These are phyloP conservation scores for Micractinium sp. DNA, from an alignment of 139 green algal genomes.

Conservation along the genomic window DNA sequence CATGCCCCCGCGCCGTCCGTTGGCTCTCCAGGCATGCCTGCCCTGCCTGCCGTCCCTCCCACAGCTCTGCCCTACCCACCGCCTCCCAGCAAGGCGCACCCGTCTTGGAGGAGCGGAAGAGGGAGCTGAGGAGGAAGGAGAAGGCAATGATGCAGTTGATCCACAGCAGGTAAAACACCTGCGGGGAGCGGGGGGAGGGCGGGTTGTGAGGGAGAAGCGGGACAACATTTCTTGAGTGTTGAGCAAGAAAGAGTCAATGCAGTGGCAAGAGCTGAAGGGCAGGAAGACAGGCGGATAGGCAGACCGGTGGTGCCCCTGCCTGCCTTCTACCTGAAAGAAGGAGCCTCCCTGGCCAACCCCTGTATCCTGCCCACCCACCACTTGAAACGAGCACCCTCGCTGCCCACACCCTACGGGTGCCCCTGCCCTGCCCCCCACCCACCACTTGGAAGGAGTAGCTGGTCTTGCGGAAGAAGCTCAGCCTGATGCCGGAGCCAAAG, in stretches of 20 bases:
- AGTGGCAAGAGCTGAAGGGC: no score
- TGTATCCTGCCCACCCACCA: no score
- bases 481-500: constrained; percentile 68
- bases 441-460: constrained; percentile 53
- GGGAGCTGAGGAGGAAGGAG: constrained; percentile 79
- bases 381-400: no score
- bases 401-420: no score
- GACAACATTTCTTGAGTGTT: no score
- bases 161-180: constrained; percentile 91
- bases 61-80: neutral
- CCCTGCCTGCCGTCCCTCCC: neutral
- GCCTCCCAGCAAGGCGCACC: constrained; percentile 22
- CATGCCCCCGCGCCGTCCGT: no score
- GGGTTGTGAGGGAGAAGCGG: neutral
- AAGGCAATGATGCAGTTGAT: constrained; percentile 86
- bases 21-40: neutral
- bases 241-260: no score
- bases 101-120: constrained; percentile 76
- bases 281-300: no score
- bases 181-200: constrained; percentile 55
- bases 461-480: constrained; percentile 88
- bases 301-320: no score
- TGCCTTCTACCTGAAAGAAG: no score
- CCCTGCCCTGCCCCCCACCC: neutral
- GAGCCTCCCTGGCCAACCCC: no score